Evolutionary conservation across 192 early-diverging fungal genomes (phyloP), one percentile per base, ranked within the genome.

Genomic region (Coemansia sp.): DNA sequence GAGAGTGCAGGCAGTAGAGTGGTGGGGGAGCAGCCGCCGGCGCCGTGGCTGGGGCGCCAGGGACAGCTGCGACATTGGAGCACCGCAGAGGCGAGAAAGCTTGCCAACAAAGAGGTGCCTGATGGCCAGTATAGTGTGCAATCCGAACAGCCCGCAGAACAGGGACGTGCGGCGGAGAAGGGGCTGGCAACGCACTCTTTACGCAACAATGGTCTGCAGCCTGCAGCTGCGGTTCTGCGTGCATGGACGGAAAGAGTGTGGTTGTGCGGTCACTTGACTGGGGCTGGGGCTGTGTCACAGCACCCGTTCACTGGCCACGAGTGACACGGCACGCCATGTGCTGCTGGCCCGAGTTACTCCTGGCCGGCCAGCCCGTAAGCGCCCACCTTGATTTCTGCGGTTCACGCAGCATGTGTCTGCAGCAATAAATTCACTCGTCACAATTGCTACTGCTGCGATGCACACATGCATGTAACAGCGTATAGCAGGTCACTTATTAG

Each of bases 401-500:
- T n/a, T 17, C 41, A 35, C 37, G 29, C 29, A 32, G 29, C 29
- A 32, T 32, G 29, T 7, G 29, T 32, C 29, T 19, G 52, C 52
- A 27, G 25, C 21, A 14, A 54, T 10, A 67, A 61, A 67, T 61
- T 60, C 38, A 51, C 64, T 58, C 12, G 47, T 32, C 14, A 15
- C 25, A 15, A 35, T 29, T 39, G 56, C 63, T 65, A 65, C 63
- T 65, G 63, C 48, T 39, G 25, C 32, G 45, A 60, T 69, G 59
- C 55, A 51, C 59, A 29, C 56, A 38, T 59, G 71, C 71, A 73
- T 63, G 49, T 58, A 57, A 58, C 50, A 52, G 64, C 24, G 43
- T 49, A 54, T 57, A 58, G 65, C 58, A 58, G 62, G 62, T 61
- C 58, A 54, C 49, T 45, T 56, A 60, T 56, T 22, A 65, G 53